Evolutionary conservation across 2,329 filamentous ascomycete genomes (phyloP).

Genomic region (Fusarium sp.): DNA sequence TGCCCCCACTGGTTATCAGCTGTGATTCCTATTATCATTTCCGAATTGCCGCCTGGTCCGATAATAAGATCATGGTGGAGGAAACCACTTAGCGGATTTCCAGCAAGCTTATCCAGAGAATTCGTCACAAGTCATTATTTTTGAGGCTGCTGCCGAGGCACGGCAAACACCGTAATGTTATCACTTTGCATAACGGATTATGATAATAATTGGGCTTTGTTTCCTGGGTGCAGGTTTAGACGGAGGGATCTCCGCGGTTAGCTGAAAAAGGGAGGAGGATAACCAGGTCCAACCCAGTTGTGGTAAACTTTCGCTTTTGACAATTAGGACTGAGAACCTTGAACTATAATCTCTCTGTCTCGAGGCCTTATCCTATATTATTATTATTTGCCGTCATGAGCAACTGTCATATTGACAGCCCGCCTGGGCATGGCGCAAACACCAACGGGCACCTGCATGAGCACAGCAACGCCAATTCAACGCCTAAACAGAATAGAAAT

Average conservation of each 20-base stretch:
- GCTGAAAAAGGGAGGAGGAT: background rate
- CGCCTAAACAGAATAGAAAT: background rate
- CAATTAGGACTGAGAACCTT: background rate
- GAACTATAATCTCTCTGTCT: background rate
- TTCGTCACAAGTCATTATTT: background rate
- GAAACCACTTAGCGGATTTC: background rate
- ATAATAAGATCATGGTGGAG: background rate
- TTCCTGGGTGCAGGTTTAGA: background rate
- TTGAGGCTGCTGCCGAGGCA: background rate
- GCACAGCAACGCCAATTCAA: background rate
- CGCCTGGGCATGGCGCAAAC: background rate
- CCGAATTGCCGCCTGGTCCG: background rate
- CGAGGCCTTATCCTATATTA: background rate
- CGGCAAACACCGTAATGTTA: background rate
- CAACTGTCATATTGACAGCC: background rate
- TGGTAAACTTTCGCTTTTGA: background rate
- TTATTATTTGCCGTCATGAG: background rate
- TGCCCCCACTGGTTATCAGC: background rate
- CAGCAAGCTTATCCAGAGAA: background rate
- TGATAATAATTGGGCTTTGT: background rate
- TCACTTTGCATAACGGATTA: background rate
- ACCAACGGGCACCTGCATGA: background rate
- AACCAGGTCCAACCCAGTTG: background rate
- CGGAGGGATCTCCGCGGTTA: background rate
- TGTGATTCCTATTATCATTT: background rate